A percentile compares a stretch with the other conserved stretches of the same genome.
Conservation (phyloP, 176 grass and related monocot genomes). For the Juncus effusus region DNA sequence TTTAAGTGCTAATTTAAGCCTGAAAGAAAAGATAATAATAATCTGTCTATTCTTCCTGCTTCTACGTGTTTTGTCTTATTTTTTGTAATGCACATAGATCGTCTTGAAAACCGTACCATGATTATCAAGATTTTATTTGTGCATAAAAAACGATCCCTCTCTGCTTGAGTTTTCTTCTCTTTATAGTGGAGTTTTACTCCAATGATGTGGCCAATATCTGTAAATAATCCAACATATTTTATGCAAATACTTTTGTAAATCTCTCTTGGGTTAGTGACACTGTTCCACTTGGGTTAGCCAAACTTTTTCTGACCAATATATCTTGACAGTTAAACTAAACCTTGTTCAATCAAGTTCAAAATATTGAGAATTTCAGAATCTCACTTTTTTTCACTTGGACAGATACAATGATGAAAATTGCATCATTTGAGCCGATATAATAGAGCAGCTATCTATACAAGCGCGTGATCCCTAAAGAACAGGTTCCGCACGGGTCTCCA, state of each 20-base stretch:
- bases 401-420: conserved; percentile 99
- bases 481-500: conserved; percentile 48
- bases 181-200: conserved; percentile 38
- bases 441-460: conserved; percentile 75
- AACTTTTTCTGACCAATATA: too few relatives aligned
- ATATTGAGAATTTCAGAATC: not conserved
- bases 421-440: conserved; percentile 70
- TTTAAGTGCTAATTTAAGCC: too few relatives aligned
- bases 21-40: too few relatives aligned
- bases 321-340: too few relatives aligned
- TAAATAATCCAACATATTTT: too few relatives aligned
- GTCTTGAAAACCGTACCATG: conserved; percentile 31
- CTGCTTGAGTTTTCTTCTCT: conserved; percentile 29
- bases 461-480: conserved; percentile 61
- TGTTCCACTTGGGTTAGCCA: too few relatives aligned
- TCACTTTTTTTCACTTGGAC: not conserved
- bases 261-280: too few relatives aligned
- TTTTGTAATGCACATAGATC: conserved; percentile 31
- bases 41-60: too few relatives aligned
- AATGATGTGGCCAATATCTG: conserved; percentile 30
- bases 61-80: not conserved
- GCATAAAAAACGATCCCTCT: conserved; percentile 33
- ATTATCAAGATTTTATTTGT: conserved; percentile 37
- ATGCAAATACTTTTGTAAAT: too few relatives aligned
- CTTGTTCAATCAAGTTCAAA: too few relatives aligned